Evolutionary conservation across 2,329 filamentous ascomycete species (phyloP).

Genomic region (Neofusicoccum cordaticola): DNA sequence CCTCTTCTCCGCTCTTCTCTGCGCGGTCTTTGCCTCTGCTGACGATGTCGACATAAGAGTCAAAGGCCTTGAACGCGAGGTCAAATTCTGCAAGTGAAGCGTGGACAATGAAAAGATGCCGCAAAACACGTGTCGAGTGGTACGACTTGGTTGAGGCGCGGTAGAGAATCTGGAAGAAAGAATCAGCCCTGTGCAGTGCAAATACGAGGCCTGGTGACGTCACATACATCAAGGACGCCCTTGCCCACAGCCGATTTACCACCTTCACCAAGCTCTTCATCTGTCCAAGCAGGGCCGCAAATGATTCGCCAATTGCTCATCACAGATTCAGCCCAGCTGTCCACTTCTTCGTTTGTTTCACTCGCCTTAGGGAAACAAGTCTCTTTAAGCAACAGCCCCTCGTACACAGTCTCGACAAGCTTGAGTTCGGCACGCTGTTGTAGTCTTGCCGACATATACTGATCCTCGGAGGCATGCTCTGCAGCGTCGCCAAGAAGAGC

Average conservation of each 20-base stretch:
- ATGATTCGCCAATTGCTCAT: slow-evolving; percentile 83
- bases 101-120: slow-evolving; percentile 85
- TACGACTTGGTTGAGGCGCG: slow-evolving; percentile 89
- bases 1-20: slow-evolving; percentile 67
- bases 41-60: slow-evolving; percentile 87
- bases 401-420: slow-evolving; percentile 74
- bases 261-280: slow-evolving; percentile 76
- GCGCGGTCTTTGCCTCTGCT: slow-evolving; percentile 80
- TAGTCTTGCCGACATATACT: slow-evolving; percentile 29
- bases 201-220: no score
- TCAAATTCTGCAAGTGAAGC: slow-evolving; percentile 87
- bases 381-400: slow-evolving; percentile 72
- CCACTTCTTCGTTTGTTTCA: slow-evolving; percentile 73
- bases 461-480: slow-evolving; percentile 27
- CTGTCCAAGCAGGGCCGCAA: slow-evolving; percentile 75
- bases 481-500: slow-evolving; percentile 17
- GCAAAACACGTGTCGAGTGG: slow-evolving; percentile 85
- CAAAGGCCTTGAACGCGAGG: slow-evolving; percentile 83
- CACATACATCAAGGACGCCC: slow-evolving; percentile 65
- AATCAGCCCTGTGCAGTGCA: slow-evolving; percentile 5
- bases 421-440: slow-evolving; percentile 72
- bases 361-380: slow-evolving; percentile 82
- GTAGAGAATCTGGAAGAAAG: slow-evolving; percentile 67
- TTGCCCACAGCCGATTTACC: slow-evolving; percentile 73
- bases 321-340: slow-evolving; percentile 75